Conservation (phyloP, 192 early-diverging fungal genomes). For the Linnemannia hyalina region DNA sequence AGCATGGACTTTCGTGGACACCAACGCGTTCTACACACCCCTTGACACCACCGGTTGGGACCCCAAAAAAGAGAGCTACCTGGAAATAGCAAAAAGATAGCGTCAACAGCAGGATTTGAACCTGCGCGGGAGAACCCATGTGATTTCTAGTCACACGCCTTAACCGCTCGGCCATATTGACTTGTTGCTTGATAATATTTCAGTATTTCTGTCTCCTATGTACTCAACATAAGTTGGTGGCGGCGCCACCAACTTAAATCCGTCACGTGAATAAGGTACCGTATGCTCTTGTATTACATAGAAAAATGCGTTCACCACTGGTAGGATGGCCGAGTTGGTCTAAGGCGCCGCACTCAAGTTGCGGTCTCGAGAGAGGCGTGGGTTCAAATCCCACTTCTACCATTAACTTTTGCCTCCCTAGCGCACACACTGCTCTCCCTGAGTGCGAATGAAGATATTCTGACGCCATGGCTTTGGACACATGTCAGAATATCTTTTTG, state of each 20-base stretch:
- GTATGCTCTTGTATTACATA: neutral
- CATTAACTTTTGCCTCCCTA: conserved; percentile 32
- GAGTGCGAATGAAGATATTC: no score
- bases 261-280: neutral
- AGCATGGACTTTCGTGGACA: no score
- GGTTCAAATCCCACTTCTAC: conserved; percentile 78
- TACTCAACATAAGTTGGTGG: neutral
- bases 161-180: conserved; percentile 64
- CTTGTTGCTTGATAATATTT: neutral
- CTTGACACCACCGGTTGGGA: no score
- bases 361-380: conserved; percentile 85
- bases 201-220: no score
- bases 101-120: conserved; percentile 71
- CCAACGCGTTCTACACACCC: no score
- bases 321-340: conserved; percentile 78
- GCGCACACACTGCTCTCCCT: neutral
- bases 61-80: neutral
- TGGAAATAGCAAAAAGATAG: neutral
- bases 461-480: no score
- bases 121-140: conserved; percentile 68
- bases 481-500: no score
- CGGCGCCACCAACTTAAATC: neutral
- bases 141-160: conserved; percentile 68
- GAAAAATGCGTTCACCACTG: neutral
- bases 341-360: conserved; percentile 87